These are phyloP conservation scores for Ajuga chamaepitys DNA, from an alignment of 257 asterid species.

Conservation along the genomic window DNA sequence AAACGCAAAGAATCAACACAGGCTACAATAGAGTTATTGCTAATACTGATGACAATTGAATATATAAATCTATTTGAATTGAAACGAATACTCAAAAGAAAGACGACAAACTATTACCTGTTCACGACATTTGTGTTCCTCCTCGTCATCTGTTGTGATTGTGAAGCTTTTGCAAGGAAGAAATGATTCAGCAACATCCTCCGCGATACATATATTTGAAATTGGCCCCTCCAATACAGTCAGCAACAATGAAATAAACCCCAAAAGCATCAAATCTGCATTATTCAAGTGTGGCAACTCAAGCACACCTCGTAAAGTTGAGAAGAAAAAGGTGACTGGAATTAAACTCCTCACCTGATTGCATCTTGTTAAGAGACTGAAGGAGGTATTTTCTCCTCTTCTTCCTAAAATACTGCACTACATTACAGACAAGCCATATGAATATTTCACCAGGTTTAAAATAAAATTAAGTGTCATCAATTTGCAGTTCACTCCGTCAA, in stretches of 20 bases:
- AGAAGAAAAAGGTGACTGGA: not conserved
- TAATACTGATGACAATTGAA: too few species aligned
- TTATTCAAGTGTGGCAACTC: not conserved
- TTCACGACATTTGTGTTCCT: constrained; percentile 40
- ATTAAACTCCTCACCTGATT: constrained; percentile 38
- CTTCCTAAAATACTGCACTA: constrained; percentile 44
- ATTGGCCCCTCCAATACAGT: constrained; percentile 46
- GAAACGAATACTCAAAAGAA: not conserved
- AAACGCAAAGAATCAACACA: too few species aligned
- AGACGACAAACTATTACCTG: constrained; percentile 22
- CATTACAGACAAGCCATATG: not conserved
- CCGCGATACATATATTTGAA: constrained; percentile 47
- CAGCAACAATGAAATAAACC: constrained; percentile 61
- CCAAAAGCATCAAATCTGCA: constrained; percentile 73
- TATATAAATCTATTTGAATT: too few species aligned
- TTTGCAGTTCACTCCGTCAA: not conserved
- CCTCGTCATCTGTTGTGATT: constrained; percentile 22
- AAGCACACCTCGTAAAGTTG: not conserved
- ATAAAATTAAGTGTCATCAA: not conserved
- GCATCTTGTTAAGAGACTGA: constrained; percentile 49
- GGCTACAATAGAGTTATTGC: too few species aligned
- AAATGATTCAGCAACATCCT: constrained; percentile 33
- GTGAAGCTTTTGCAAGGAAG: constrained; percentile 49
- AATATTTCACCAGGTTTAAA: too few species aligned
- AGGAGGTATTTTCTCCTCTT: constrained; percentile 46